Evolutionary conservation across 345 rosid genomes (phyloP).

Genomic region (Isatis tinctoria): DNA sequence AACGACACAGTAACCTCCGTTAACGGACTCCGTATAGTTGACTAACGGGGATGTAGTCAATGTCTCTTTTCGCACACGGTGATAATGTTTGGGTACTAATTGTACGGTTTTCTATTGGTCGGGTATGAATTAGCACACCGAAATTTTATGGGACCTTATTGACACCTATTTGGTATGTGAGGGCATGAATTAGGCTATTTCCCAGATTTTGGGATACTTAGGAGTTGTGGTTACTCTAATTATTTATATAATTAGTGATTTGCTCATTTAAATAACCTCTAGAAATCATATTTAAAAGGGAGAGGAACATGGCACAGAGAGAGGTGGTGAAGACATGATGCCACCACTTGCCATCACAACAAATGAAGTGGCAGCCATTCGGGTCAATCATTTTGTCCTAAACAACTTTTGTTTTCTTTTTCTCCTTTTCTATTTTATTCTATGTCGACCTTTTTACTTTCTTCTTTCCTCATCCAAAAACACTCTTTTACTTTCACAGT

Average conservation of each 20-base stretch:
- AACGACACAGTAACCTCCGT: too few species aligned
- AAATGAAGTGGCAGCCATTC: slow-evolving; percentile 28
- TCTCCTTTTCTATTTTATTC: not conserved
- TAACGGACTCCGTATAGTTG: too few species aligned
- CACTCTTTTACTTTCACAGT: not conserved
- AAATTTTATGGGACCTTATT: too few species aligned
- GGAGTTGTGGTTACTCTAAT: not conserved
- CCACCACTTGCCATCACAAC: slow-evolving; percentile 21
- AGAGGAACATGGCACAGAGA: not conserved
- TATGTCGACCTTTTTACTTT: slow-evolving; percentile 29
- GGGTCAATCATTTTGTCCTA: slow-evolving; percentile 19
- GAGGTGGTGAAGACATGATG: not conserved
- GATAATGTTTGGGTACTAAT: too few species aligned
- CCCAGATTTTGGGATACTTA: not conserved
- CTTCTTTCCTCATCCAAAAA: not conserved
- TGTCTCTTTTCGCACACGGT: too few species aligned
- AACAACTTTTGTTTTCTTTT: not conserved
- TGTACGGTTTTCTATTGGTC: too few species aligned
- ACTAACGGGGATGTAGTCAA: too few species aligned
- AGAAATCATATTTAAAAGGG: not conserved
- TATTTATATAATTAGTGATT: not conserved
- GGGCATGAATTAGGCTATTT: too few species aligned
- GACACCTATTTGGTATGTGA: too few species aligned
- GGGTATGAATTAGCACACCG: too few species aligned
- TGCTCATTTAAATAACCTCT: not conserved